Evolutionary conservation across 225 moss, liverwort and hornwort species (phyloP).

Genomic region (Marchantia polymorpha): DNA sequence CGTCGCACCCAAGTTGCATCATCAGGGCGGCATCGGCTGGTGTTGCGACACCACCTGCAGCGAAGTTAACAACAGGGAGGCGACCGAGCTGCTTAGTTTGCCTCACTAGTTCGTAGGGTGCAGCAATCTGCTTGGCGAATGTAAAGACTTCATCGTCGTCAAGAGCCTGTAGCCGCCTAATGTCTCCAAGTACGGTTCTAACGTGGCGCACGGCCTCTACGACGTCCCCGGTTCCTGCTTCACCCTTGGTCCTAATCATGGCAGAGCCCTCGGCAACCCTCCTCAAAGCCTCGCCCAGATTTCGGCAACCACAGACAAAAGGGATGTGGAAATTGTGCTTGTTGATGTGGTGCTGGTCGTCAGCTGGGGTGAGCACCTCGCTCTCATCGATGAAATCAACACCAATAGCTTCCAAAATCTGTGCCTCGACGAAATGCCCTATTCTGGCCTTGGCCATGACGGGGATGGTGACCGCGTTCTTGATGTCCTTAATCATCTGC

Average conservation of each 20-base stretch:
- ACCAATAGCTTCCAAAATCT: slow-evolving; percentile 86
- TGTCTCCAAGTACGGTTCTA: slow-evolving; percentile 75
- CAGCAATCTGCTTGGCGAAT: slow-evolving; percentile 76
- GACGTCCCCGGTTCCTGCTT: slow-evolving; percentile 86
- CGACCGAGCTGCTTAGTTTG: slow-evolving; percentile 97
- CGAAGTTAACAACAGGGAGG: slow-evolving; percentile 86
- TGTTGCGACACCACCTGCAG: slow-evolving; percentile 87
- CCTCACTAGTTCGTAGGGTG: slow-evolving; percentile 87
- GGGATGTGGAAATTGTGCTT: slow-evolving; percentile 94
- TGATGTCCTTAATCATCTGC: slow-evolving; percentile 82
- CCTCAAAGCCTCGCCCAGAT: slow-evolving; percentile 79
- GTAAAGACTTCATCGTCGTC: slow-evolving; percentile 91
- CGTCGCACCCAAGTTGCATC: slow-evolving; percentile 97
- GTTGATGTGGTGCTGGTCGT: slow-evolving; percentile 81
- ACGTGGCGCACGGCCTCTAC: slow-evolving; percentile 87
- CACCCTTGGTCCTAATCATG: slow-evolving; percentile 93
- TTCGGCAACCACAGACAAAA: slow-evolving; percentile 86
- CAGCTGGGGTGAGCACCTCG: slow-evolving; percentile 82
- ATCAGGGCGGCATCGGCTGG: slow-evolving; percentile 89
- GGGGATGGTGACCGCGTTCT: slow-evolving; percentile 91
- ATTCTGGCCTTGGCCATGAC: slow-evolving; percentile 97
- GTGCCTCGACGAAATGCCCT: slow-evolving; percentile 94
- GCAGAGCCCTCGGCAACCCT: slow-evolving; percentile 90
- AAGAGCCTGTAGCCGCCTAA: slow-evolving; percentile 69
- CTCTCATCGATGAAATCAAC: slow-evolving; percentile 97